Percentiles rank a stretch among this genome's conserved stretches.
Evolutionary conservation across 164 flowering plant species (phyloP).

Genomic region (Macadamia integrifolia): DNA sequence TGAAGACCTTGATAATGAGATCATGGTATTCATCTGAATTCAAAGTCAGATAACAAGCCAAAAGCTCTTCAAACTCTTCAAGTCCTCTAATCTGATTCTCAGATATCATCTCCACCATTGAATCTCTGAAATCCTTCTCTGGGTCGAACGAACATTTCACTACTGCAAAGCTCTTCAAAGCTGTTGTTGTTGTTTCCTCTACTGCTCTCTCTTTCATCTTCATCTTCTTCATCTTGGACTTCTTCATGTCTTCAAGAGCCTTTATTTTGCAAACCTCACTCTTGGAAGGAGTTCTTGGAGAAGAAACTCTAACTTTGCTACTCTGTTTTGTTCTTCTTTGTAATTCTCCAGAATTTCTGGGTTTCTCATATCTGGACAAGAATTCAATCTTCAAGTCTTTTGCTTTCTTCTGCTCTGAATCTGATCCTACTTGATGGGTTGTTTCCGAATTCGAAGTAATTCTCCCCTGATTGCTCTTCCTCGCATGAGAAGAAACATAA

Average conservation of each 20-base stretch:
- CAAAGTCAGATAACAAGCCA: constrained; percentile 74
- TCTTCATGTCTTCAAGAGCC: constrained; percentile 64
- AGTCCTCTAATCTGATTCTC: constrained; percentile 45
- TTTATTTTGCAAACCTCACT: constrained; percentile 51
- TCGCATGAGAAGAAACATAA: constrained; percentile 11
- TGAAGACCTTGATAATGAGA: constrained; percentile 68
- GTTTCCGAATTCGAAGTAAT: constrained; percentile 9
- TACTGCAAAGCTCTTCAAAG: constrained; percentile 58
- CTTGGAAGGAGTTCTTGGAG: constrained; percentile 52
- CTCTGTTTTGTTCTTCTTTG: constrained; percentile 28
- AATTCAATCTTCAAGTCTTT: constrained; percentile 24
- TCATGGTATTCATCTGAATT: constrained; percentile 75
- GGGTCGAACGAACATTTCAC: constrained; percentile 68
- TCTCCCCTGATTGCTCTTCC: constrained; percentile 13
- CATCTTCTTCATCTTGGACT: constrained; percentile 37
- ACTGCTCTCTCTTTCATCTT: constrained; percentile 7
- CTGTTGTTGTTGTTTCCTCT: constrained; percentile 11
- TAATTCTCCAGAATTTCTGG: constrained; percentile 38
- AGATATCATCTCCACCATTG: constrained; percentile 88
- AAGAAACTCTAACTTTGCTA: constrained; percentile 31
- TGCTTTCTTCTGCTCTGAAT: constrained; percentile 17
- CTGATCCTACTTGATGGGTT: constrained; percentile 1
- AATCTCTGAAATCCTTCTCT: constrained; percentile 68
- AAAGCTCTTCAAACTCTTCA: constrained; percentile 73
- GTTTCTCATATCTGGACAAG: constrained; percentile 28